A percentile compares a stretch with the other conserved stretches of the same genome.
Conservation (phyloP, 768 basidiomycete species). For the Kwoniella mangroviensis region DNA sequence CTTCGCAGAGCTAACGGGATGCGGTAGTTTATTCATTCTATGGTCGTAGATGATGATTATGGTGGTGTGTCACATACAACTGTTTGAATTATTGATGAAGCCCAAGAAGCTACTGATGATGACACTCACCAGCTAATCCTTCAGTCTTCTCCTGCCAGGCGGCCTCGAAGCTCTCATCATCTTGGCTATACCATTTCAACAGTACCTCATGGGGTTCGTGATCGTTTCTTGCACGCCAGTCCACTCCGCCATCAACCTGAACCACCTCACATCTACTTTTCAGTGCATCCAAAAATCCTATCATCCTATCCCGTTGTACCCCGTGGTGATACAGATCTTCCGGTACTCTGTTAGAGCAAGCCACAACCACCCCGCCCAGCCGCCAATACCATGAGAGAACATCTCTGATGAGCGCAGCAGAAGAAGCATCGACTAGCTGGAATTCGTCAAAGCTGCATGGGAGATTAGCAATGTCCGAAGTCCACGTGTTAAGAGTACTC, state of each 20-base stretch:
- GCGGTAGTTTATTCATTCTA: neutral
- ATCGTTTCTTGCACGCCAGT: constrained; percentile 60
- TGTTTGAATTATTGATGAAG: neutral
- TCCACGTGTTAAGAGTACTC: constrained; percentile 8
- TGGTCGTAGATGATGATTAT: neutral
- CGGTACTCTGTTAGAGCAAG: constrained; percentile 63
- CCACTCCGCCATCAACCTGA: constrained; percentile 61
- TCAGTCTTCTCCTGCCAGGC: constrained; percentile 28
- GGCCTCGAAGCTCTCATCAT: constrained; percentile 29
- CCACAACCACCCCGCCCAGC: constrained; percentile 65
- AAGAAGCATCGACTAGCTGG: constrained; percentile 68
- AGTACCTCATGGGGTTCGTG: constrained; percentile 11
- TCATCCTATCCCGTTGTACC: constrained; percentile 65
- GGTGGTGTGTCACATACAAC: neutral
- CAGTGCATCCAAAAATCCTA: constrained; percentile 66
- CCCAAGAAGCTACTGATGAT: neutral
- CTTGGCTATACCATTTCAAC: constrained; percentile 26
- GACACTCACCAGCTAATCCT: constrained; percentile 26
- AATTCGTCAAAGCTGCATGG: constrained; percentile 64
- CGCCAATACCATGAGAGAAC: constrained; percentile 70
- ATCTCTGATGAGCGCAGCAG: constrained; percentile 60
- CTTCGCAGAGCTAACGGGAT: constrained; percentile 1
- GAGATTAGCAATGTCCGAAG: constrained; percentile 11
- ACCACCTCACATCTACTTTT: constrained; percentile 65
- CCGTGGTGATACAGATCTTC: constrained; percentile 67